These are phyloP conservation scores for Azolla pinnata DNA, from an alignment of 75 land plant genomes.

Conservation along the genomic window DNA sequence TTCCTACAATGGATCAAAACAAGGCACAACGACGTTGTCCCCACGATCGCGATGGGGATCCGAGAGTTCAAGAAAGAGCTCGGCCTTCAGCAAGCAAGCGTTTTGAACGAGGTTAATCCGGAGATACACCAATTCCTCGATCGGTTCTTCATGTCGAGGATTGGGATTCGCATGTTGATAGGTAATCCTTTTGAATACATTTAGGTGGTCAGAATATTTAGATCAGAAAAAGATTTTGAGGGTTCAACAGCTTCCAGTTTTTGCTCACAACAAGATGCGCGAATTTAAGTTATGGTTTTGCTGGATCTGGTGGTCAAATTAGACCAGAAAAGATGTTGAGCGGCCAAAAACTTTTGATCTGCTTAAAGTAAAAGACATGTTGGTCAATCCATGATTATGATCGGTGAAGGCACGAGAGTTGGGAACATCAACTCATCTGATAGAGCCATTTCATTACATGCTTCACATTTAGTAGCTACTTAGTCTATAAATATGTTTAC, in stretches of 20 bases:
- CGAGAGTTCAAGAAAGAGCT: constrained; percentile 45
- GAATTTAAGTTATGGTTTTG: not conserved
- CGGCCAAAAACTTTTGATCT: not conserved
- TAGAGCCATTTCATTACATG: too few species aligned
- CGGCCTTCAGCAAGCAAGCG: too few species aligned
- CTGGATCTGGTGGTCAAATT: not conserved
- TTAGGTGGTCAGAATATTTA: too few species aligned
- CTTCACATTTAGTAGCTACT: too few species aligned
- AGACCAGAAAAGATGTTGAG: not conserved
- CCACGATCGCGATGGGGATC: constrained; percentile 87
- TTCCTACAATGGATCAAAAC: constrained; percentile 74
- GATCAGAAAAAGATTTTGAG: too few species aligned
- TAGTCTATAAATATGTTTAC: too few species aligned
- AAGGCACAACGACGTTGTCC: constrained; percentile 91
- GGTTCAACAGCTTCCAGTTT: too few species aligned
- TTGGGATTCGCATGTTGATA: constrained; percentile 82
- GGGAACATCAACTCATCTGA: too few species aligned
- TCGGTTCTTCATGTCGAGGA: constrained; percentile 86
- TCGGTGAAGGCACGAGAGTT: too few species aligned
- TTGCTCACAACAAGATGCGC: not conserved
- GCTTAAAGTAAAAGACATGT: too few species aligned
- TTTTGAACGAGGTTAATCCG: constrained; percentile 47
- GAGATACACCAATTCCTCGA: constrained; percentile 93
- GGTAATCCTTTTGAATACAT: too few species aligned
- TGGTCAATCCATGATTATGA: too few species aligned